phyloP scores from a whole-genome alignment of 352 stramenopile genomes.

The Paralagenidium karlingii region DNA sequence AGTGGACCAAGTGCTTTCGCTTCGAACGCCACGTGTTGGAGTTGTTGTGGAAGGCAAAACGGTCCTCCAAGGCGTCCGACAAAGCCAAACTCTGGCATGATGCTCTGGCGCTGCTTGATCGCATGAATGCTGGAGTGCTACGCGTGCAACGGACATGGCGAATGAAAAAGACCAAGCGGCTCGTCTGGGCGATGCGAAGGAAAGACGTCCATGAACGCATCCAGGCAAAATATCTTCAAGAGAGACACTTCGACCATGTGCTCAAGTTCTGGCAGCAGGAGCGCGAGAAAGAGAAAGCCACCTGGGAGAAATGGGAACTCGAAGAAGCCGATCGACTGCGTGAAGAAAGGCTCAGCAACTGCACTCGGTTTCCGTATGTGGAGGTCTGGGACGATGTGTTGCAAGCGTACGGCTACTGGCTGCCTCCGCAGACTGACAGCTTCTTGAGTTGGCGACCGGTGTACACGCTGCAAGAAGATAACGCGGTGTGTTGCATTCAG shows the following conservation, averaged over 20 bases:
- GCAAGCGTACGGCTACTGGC: conserved; percentile 28
- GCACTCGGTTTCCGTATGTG: conserved; percentile 32
- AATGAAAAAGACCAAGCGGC: conserved; percentile 21
- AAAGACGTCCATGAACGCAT: conserved; percentile 15
- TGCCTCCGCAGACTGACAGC: background rate
- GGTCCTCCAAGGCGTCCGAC: conserved; percentile 10
- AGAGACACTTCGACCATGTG: conserved; percentile 43
- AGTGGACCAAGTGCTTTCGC: background rate
- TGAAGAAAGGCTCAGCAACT: no score
- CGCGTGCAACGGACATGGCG: conserved; percentile 44
- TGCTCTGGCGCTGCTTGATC: conserved; percentile 11
- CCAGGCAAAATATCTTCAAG: conserved; percentile 30
- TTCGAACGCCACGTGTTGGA: conserved; percentile 6
- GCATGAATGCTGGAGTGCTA: conserved; percentile 23
- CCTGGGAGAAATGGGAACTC: conserved; percentile 24
- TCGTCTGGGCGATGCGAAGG: no score
- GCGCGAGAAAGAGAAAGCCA: conserved; percentile 32
- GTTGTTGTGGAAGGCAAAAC: conserved; percentile 6
- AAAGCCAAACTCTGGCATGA: conserved; percentile 17
- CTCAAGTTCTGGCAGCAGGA: conserved; percentile 52
- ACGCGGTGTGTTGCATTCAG: conserved; percentile 30
- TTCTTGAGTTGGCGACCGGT: conserved; percentile 24
- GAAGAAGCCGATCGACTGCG: conserved; percentile 19
- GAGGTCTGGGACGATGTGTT: conserved; percentile 38
- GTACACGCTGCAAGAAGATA: conserved; percentile 57